Percentiles rank a stretch among this genome's conserved stretches.
Evolutionary conservation across 176 grass and related monocot species (phyloP).

Genomic region (Zoysia pacifica): DNA sequence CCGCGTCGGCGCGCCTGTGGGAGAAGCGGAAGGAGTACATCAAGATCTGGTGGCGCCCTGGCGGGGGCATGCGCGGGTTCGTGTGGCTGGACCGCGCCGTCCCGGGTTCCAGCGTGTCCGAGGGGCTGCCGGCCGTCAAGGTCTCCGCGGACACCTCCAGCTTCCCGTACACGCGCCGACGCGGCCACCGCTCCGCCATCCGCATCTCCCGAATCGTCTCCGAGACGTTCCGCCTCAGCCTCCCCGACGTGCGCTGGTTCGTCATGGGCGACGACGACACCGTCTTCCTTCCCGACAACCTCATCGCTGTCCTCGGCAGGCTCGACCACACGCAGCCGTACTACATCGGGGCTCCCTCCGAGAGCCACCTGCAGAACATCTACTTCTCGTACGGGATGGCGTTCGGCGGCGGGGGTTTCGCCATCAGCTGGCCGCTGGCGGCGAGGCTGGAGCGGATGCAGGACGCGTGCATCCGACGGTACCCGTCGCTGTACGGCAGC

Average conservation of each 20-base stretch:
- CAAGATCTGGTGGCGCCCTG: slow-evolving; percentile 82
- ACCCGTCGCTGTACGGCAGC: slow-evolving; percentile 91
- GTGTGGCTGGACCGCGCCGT: slow-evolving; percentile 87
- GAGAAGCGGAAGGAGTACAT: slow-evolving; percentile 95
- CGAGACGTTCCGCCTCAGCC: slow-evolving; percentile 77
- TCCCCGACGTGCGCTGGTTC: slow-evolving; percentile 75
- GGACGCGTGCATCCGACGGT: slow-evolving; percentile 79
- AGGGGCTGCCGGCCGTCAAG: slow-evolving; percentile 60
- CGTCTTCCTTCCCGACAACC: slow-evolving; percentile 87
- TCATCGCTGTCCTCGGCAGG: slow-evolving; percentile 59
- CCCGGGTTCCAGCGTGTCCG: slow-evolving; percentile 53
- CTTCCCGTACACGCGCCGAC: slow-evolving; percentile 82
- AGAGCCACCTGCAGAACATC: slow-evolving; percentile 92
- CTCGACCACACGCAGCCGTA: slow-evolving; percentile 87
- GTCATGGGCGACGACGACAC: slow-evolving; percentile 99
- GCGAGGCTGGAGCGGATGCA: slow-evolving; percentile 65
- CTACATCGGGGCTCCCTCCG: slow-evolving; percentile 89
- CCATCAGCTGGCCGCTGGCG: slow-evolving; percentile 81
- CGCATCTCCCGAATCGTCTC: slow-evolving; percentile 97
- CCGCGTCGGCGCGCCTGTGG: slow-evolving; percentile 73
- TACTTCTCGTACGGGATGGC: slow-evolving; percentile 97
- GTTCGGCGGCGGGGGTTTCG: slow-evolving; percentile 86
- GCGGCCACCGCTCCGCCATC: slow-evolving; percentile 82
- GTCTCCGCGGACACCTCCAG: slow-evolving; percentile 73
- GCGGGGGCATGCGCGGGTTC: slow-evolving; percentile 75